Evolutionary conservation across 345 rosid species (phyloP).

Genomic region (Noccaea bulbosa): DNA sequence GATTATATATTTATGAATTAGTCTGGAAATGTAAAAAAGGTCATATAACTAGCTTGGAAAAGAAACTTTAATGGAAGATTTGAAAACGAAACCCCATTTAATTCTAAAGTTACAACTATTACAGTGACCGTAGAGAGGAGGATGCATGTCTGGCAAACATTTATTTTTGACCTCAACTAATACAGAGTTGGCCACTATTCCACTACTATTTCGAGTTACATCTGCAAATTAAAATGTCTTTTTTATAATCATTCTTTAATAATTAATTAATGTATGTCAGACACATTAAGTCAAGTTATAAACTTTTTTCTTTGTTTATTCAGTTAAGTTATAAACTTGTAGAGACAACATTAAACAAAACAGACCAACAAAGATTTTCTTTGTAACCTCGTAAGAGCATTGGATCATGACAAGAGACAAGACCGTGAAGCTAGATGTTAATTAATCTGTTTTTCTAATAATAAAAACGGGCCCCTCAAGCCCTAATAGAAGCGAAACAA

Average conservation of each 20-base stretch:
- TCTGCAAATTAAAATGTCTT: background rate
- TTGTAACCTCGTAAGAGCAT: slow-evolving; percentile 48
- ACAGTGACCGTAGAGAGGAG: background rate
- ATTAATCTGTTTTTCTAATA: slow-evolving; percentile 26
- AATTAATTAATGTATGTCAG: slow-evolving; percentile 31
- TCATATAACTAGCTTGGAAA: background rate
- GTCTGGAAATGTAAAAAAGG: background rate
- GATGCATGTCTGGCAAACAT: background rate
- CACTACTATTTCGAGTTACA: slow-evolving; percentile 3
- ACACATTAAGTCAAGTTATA: slow-evolving; percentile 34
- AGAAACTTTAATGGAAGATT: background rate
- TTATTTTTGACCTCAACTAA: slow-evolving; percentile 7
- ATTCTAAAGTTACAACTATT: background rate
- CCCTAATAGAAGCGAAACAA: slow-evolving; percentile 33
- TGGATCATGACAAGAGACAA: slow-evolving; percentile 45
- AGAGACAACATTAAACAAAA: slow-evolving; percentile 45
- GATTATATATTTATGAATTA: background rate
- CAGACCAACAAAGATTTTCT: slow-evolving; percentile 45
- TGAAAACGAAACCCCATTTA: background rate
- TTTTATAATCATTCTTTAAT: slow-evolving; percentile 13
- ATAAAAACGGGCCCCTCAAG: slow-evolving; percentile 36
- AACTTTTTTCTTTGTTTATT: slow-evolving; percentile 28
- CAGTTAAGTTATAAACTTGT: slow-evolving; percentile 26
- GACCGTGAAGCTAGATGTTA: slow-evolving; percentile 37
- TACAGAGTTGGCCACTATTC: slow-evolving; percentile 11